A percentile compares a stretch with the other conserved stretches of the same genome.
These are phyloP conservation scores for Colletotrichum camelliae DNA, from an alignment of 2,329 filamentous ascomycete genomes.

Conservation along the genomic window DNA sequence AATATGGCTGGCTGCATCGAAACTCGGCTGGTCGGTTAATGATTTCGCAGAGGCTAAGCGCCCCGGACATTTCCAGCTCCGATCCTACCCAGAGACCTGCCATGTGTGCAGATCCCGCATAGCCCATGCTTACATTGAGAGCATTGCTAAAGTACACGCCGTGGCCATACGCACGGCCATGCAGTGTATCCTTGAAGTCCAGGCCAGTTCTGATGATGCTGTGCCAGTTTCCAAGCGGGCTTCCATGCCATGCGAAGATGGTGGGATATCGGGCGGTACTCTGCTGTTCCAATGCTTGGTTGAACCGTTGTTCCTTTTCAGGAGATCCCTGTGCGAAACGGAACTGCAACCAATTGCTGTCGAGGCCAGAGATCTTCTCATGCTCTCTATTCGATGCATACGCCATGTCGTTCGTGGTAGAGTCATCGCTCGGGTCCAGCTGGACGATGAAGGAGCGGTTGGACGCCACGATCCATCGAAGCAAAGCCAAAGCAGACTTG, in stretches of 20 bases:
- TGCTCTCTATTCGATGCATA: conserved; percentile 28
- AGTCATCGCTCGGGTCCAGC: conserved; percentile 54
- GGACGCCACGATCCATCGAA: conserved; percentile 90
- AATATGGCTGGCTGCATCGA: conserved; percentile 57
- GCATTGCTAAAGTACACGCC: conserved; percentile 81
- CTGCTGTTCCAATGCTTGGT: conserved; percentile 61
- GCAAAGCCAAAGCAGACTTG: conserved; percentile 67
- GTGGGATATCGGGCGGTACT: conserved; percentile 60
- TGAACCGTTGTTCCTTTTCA: conserved; percentile 82
- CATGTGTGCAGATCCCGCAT: conserved; percentile 33
- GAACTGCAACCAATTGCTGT: conserved; percentile 74
- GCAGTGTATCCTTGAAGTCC: conserved; percentile 65
- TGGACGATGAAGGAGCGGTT: conserved; percentile 88
- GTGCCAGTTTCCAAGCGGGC: conserved; percentile 81
- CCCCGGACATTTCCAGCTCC: conserved; percentile 59
- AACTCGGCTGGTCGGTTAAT: conserved; percentile 76
- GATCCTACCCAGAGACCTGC: conserved; percentile 67
- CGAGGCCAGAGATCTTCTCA: conserved; percentile 67
- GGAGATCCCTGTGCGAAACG: conserved; percentile 87
- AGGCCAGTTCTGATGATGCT: conserved; percentile 85
- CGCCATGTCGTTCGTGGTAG: background rate
- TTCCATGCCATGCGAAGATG: conserved; percentile 89
- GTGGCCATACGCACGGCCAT: conserved; percentile 78
- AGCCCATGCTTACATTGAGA: conserved; percentile 60
- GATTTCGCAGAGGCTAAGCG: conserved; percentile 83